Evolutionary conservation across 371 early-diverging fungal species (phyloP), one percentile per base, ranked within the genome.

Genomic region (Mucor ambiguus): DNA sequence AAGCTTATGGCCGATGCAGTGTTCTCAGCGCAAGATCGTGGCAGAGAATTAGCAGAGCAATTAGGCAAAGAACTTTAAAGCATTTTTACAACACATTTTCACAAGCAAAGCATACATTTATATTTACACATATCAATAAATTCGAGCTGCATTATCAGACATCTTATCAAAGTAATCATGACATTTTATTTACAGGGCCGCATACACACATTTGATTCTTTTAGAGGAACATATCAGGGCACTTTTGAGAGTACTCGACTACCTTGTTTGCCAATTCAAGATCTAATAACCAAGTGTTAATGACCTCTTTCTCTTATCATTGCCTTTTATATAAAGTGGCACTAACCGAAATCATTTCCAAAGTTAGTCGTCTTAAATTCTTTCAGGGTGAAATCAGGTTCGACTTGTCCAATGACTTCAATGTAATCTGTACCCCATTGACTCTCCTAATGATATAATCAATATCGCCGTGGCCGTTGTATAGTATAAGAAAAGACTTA

Each of bases 1-100:
- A 72, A 87, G 26, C 60, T 84, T 46, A 81, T 92, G 61, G 64
- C 73, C 3, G 81, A 86, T 57, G 91, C 85, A 30, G 90, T 95
- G 6, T 63, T 82, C 37, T 89, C 92, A 61, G 93, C 93, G 26
- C 86, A 85, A 44, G 66, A 83, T 64, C 81, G 93, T 55, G 87
- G 91, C 33, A 85, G 83, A 44, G 89, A 90, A 69, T 78, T 95
- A 60, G 92, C 90, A 22, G 82, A 87, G 44, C 80, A 88, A 59
- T 75, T 94, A 37, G 92, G 92, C 26, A 60, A 74, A 59, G 79
- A 82, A 73, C 58, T 43, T 28, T 67, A 55, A 55, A 61, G 32
- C 26, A 48, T 49, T n/a, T 38, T 33, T 33, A 3, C 2, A 59
- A 11, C 24, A 4, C 48, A 48, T 48, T 3, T 48, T 22, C 48